These are phyloP conservation scores for Puccinia polysora DNA, from an alignment of 1,284 basidiomycete species.

Conservation along the genomic window DNA sequence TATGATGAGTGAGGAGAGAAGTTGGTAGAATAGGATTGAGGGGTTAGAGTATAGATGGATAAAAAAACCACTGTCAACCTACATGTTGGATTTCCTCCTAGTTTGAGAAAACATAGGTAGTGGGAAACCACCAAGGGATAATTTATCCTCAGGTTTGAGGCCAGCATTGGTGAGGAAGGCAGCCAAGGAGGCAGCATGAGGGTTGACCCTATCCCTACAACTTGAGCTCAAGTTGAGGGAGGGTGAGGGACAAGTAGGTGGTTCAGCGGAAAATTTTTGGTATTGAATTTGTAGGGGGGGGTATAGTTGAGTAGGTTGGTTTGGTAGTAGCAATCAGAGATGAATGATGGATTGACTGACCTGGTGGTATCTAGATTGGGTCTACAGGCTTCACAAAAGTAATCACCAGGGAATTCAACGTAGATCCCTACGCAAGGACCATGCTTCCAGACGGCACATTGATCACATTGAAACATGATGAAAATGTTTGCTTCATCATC, in stretches of 20 bases:
- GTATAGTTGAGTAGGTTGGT: conserved; percentile 45
- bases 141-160: conserved; percentile 9
- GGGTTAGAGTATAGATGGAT: too few relatives aligned
- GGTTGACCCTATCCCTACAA: too few relatives aligned
- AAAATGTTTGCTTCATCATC: too few relatives aligned
- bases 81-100: conserved; percentile 1
- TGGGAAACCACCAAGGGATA: background rate
- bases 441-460: conserved; percentile 98
- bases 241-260: background rate
- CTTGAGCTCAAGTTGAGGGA: background rate
- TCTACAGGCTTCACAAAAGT: too few relatives aligned
- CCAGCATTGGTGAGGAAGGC: too few relatives aligned
- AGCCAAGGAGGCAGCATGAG: too few relatives aligned
- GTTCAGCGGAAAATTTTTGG: conserved; percentile 2
- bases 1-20: too few relatives aligned
- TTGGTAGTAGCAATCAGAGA: conserved; percentile 1
- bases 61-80: background rate
- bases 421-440: conserved; percentile 92
- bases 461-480: too few relatives aligned
- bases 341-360: too few relatives aligned
- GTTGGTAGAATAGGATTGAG: too few relatives aligned
- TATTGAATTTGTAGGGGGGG: background rate
- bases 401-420: conserved; percentile 67
- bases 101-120: conserved; percentile 10
- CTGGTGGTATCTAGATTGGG: conserved; percentile 68